Conservation (phyloP, 768 basidiomycete genomes). For the Leccinum truebloodii region DNA sequence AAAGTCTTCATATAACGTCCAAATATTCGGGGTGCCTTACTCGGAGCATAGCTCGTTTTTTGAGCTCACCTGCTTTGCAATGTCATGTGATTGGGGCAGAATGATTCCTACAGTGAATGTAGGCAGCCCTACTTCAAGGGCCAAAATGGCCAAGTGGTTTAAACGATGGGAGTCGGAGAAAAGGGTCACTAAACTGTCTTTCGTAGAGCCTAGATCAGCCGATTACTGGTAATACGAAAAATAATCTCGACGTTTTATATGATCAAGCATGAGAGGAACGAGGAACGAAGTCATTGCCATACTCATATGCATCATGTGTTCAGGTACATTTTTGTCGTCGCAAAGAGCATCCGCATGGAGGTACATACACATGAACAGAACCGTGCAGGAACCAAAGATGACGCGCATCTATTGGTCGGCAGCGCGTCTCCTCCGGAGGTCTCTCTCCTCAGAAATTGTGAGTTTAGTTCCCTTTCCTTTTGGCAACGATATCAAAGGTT, state of each 20-base stretch:
- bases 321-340: conserved; percentile 20
- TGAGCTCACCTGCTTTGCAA: conserved; percentile 92
- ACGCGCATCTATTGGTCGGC: conserved; percentile 56
- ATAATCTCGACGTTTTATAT: too few species aligned
- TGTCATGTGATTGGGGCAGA: conserved; percentile 80
- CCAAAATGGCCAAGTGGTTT: conserved; percentile 90
- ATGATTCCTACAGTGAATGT: conserved; percentile 98
- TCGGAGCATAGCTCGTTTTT: conserved; percentile 97
- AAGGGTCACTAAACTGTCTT: conserved; percentile 45
- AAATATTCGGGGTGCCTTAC: conserved; percentile 85
- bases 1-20: conserved; percentile 67
- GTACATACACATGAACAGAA: conserved; percentile 14
- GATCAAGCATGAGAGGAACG: not conserved
- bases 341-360: conserved; percentile 22
- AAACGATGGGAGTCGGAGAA: conserved; percentile 86
- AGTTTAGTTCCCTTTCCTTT: conserved; percentile 98
- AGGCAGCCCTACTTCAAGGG: conserved; percentile 66
- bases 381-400: conserved; percentile 8
- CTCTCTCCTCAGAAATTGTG: conserved; percentile 95
- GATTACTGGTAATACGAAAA: conserved; percentile 47
- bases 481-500: conserved; percentile 96
- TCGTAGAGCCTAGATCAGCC: conserved; percentile 38
- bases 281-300: conserved; percentile 4
- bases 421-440: conserved; percentile 83
- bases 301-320: conserved; percentile 18